These are phyloP conservation scores for Corynespora cassiicola DNA, from an alignment of 2,329 filamentous ascomycete genomes.

Conservation along the genomic window DNA sequence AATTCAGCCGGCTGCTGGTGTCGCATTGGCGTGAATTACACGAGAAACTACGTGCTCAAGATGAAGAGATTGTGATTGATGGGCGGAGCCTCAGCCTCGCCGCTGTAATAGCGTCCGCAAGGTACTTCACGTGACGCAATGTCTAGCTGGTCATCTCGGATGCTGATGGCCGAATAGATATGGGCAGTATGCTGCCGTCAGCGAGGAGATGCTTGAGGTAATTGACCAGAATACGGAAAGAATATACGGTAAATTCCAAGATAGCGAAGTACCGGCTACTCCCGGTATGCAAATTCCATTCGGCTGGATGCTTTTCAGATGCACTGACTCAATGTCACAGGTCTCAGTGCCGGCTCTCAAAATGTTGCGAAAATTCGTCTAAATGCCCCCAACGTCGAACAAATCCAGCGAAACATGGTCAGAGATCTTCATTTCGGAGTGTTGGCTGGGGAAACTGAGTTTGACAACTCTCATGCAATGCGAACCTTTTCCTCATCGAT, in stretches of 20 bases:
- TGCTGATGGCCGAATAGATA: constrained; percentile 3
- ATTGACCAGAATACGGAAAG: constrained; percentile 11
- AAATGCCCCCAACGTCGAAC: constrained; percentile 8
- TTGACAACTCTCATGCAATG: constrained; percentile 12
- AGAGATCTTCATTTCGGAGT: constrained; percentile 15
- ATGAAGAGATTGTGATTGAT: constrained; percentile 18
- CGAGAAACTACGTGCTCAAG: constrained; percentile 14
- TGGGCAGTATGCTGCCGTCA: constrained; percentile 3
- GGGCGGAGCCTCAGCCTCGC: constrained; percentile 17
- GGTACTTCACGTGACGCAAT: constrained; percentile 12
- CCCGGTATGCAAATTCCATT: constrained; percentile 6
- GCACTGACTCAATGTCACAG: too few species aligned
- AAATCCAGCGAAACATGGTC: constrained; percentile 13
- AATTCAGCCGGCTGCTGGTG: constrained; percentile 19
- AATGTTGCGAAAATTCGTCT: too few species aligned
- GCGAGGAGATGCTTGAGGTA: constrained; percentile 9
- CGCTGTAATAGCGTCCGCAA: constrained; percentile 18
- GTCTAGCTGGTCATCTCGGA: not conserved
- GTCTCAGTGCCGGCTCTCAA: too few species aligned
- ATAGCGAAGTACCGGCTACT: constrained; percentile 12
- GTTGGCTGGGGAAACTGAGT: constrained; percentile 16
- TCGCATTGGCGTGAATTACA: constrained; percentile 22
- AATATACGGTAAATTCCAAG: constrained; percentile 9
- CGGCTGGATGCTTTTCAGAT: too few species aligned
- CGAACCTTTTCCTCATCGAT: constrained; percentile 14